phyloP scores from a whole-genome alignment of 345 rosid genomes.

The Eucalyptus fibrosa region DNA sequence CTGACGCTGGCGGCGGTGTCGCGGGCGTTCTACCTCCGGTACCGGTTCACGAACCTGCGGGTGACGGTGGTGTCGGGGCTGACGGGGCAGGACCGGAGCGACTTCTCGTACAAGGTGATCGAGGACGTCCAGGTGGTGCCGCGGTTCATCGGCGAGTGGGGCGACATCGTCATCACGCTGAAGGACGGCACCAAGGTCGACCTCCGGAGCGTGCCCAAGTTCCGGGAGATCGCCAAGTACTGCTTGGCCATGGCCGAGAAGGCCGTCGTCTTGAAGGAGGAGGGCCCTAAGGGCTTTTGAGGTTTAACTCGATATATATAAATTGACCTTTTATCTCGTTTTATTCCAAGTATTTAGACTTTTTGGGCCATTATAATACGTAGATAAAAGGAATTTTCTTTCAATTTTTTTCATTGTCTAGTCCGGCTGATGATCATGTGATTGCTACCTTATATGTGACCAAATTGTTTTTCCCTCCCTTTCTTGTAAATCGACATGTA shows the following conservation, averaged over 20 bases:
- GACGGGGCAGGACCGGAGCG: slow-evolving; percentile 76
- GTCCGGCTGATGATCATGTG: background rate
- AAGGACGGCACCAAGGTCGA: slow-evolving; percentile 78
- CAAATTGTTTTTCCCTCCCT: background rate
- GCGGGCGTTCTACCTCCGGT: slow-evolving; percentile 66
- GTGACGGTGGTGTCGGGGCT: slow-evolving; percentile 88
- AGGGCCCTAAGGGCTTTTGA: slow-evolving; percentile 36
- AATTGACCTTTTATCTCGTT: background rate
- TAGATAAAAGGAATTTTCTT: background rate
- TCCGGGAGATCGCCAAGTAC: slow-evolving; percentile 77
- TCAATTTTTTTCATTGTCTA: background rate
- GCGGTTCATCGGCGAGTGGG: slow-evolving; percentile 90
- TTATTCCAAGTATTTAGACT: too few relatives aligned
- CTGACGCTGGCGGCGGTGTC: slow-evolving; percentile 85
- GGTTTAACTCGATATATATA: background rate
- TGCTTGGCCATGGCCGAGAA: slow-evolving; percentile 68
- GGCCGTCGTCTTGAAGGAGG: slow-evolving; percentile 38
- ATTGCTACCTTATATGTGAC: background rate
- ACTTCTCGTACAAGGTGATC: slow-evolving; percentile 82
- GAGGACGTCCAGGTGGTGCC: slow-evolving; percentile 93
- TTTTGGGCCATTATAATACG: background rate
- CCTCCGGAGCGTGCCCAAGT: slow-evolving; percentile 80
- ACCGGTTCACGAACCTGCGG: slow-evolving; percentile 87
- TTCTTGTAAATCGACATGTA: background rate
- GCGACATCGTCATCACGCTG: slow-evolving; percentile 71